Base-by-base conservation (phyloP, 805 yeast species). In the Starmerella geochares region DNA sequence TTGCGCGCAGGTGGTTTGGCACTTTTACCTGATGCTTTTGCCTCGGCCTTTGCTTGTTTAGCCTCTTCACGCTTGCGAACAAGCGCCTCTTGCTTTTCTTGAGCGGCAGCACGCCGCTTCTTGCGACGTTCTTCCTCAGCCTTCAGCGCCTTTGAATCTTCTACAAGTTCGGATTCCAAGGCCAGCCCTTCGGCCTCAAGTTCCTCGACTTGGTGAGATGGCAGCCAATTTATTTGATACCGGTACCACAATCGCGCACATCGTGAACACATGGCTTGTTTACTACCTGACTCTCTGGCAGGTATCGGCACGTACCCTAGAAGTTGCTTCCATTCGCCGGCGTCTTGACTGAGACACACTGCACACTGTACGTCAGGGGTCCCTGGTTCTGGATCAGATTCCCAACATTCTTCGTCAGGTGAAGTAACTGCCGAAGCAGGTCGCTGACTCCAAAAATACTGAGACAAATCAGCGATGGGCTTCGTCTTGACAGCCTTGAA, bases 241-340 rank as follows among this genome's bases (percentile, higher is more conserved):
- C 94, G 69, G 63, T 95, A 74, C 97, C 97, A 90, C 25, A 92
- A 62, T 51, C 83, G 73, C 0, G 96, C 95, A 69, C 98, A 90
- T 48, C 97, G 71, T 25, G 74, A 67, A 64, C 98, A 90, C 13
- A 90, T 67, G 0, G 87, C 96, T 14, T 71, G 65, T 1, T 78
- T 67, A 1, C 67, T 59, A 5, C 67, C 61, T 9, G 61, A 57
- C 3, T 67, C 64, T 11, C 71, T 70, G 1, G n/a, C 29, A 2
- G 46, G 47, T n/a, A 48, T 32, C 4, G 65, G 65, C 2, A 71
- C 67, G 25, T 71, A 73, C 1, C 90, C 92, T 0, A 92, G 81
- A 1, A 81, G 75, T 47, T 83, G 70, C 55, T 74, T 77, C 95
- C 95, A 86, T 47, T 73, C 78, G 1, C 24, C 32, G 0, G 87